phyloP scores from a whole-genome alignment of 805 yeast species.

The Candida boleticola region DNA sequence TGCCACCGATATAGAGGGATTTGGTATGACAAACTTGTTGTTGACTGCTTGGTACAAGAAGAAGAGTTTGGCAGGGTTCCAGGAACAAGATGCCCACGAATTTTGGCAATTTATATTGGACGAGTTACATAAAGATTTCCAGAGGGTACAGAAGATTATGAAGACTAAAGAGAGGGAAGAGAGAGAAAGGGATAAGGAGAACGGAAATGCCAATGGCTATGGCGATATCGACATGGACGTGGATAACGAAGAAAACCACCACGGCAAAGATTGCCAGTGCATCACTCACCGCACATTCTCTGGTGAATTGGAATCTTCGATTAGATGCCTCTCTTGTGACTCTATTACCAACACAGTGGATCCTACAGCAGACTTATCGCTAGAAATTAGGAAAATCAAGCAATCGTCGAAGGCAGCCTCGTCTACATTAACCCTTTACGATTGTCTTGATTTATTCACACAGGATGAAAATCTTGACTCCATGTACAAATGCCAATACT shows the following conservation, averaged over 20 bases:
- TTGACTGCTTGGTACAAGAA: slow-evolving; percentile 88
- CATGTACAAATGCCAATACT: slow-evolving; percentile 65
- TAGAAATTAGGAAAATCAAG: slow-evolving; percentile 54
- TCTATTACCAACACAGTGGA: slow-evolving; percentile 70
- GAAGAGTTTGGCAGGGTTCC: slow-evolving; percentile 86
- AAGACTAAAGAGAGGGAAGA: slow-evolving; percentile 1
- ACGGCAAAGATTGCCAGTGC: slow-evolving; percentile 55
- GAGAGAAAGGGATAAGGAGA: not conserved
- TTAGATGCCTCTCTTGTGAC: slow-evolving; percentile 69
- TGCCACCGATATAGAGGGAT: slow-evolving; percentile 58
- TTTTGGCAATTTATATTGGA: slow-evolving; percentile 90
- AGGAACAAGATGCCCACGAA: slow-evolving; percentile 98
- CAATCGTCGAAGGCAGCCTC: slow-evolving; percentile 21
- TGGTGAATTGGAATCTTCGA: slow-evolving; percentile 78
- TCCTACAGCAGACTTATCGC: slow-evolving; percentile 85
- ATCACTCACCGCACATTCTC: slow-evolving; percentile 79
- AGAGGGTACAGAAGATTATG: slow-evolving; percentile 13
- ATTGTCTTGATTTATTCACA: slow-evolving; percentile 77
- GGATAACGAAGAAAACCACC: not conserved
- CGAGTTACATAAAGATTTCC: slow-evolving; percentile 60
- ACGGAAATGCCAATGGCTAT: not conserved
- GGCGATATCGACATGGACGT: not conserved
- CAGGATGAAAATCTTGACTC: slow-evolving; percentile 73
- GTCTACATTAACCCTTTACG: slow-evolving; percentile 38
- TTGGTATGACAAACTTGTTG: slow-evolving; percentile 77